Base-by-base conservation (phyloP, 2,329 filamentous ascomycete genomes). In the Colletotrichum sp. region DNA sequence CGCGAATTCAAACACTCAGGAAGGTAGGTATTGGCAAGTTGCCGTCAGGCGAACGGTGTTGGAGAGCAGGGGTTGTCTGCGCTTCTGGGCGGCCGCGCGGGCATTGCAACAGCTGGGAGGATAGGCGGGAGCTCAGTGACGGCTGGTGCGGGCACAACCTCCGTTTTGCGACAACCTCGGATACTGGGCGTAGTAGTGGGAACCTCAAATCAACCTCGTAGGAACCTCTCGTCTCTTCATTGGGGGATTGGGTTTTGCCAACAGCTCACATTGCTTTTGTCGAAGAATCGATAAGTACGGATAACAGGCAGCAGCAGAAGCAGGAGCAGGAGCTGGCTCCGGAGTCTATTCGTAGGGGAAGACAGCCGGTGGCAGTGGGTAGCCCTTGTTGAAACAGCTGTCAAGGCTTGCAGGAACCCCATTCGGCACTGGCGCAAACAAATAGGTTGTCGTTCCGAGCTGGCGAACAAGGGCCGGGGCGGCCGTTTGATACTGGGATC, bases 371-470 rank as follows among this genome's bases (percentile, higher is more conserved):
- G 16, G 30, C 26, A 59, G 48, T 57, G 30, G 8, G 13, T 24
- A 59, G 8, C n/a, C 26, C 44, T 44, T 57, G 18, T 57, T 65
- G 52, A 55, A 71, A 75, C 70, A 48, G 36, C 48, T 64, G 69
- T 72, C 68, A 71, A 44, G 52, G 67, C 57, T 71, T 36, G 55
- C 60, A 71, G 55, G 55, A 74, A 65, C 60, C 32, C 59, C 60
- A 55, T 75, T 22, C 24, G 71, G 59, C 71, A 48, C 28, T 59
- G 66, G 24, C 39, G 52, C 71, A 63, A 71, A 75, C 72, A 71
- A 71, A 62, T 57, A 48, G 62, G 75, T 36, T 63, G 60, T 59
- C 52, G 44, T 76, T 66, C 52, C 66, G 71, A 76, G 67, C 26
- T 71, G 75, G 52, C 60, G 62, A 71, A 39, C 52, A 16, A 36